Conservation (phyloP, 2,329 filamentous ascomycete genomes). For the Xylariaceae sp. region DNA sequence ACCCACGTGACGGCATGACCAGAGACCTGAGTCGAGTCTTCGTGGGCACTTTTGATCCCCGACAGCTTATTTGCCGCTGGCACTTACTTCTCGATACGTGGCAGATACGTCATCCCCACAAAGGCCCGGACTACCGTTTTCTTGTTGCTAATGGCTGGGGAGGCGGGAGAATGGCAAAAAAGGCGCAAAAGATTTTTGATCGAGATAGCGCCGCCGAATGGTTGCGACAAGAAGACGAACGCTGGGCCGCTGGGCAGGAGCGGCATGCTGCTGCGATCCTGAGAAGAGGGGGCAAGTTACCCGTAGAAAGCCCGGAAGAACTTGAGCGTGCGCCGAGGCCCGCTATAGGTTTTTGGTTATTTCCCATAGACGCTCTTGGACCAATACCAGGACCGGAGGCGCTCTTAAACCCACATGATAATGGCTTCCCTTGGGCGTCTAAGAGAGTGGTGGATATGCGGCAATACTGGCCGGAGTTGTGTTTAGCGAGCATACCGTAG, state of each 20-base stretch:
- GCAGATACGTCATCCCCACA: background rate
- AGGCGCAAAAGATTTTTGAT: conserved; percentile 2
- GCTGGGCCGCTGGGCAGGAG: background rate
- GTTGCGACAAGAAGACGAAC: conserved; percentile 11
- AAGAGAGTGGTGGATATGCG: conserved; percentile 19
- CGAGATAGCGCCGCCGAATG: conserved; percentile 5
- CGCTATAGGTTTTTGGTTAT: conserved; percentile 22
- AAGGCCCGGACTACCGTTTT: conserved; percentile 1
- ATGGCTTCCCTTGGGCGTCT: background rate
- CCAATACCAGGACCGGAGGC: background rate
- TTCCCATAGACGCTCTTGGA: conserved; percentile 23
- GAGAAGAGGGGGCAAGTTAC: conserved; percentile 3
- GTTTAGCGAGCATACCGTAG: conserved; percentile 7
- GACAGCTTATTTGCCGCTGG: conserved; percentile 8
- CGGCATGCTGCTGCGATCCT: background rate
- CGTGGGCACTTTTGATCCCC: conserved; percentile 16
- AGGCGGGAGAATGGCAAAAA: background rate
- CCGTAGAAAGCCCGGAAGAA: conserved; percentile 17
- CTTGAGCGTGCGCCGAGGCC: conserved; percentile 13
- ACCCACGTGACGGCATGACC: conserved; percentile 11
- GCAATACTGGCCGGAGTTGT: conserved; percentile 16
- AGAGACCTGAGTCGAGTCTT: conserved; percentile 16
- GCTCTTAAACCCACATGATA: background rate
- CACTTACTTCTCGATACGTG: background rate
- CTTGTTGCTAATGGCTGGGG: conserved; percentile 5